Conservation (phyloP, 768 basidiomycete genomes). For the Chalciporus chontae region DNA sequence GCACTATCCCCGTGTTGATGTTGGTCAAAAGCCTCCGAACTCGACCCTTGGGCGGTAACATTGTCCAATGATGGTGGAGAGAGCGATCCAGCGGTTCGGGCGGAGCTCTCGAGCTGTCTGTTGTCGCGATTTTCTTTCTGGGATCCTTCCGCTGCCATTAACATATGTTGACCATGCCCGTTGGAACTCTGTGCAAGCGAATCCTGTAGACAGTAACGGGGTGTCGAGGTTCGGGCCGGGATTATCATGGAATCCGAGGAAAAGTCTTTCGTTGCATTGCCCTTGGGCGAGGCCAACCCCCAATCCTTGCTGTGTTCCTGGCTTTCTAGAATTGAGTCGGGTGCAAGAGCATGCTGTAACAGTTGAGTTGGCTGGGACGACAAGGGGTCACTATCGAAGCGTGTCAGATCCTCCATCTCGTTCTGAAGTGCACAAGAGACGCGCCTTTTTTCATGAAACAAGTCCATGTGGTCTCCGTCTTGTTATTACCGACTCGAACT, state of each 20-base stretch:
- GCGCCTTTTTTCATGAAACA: constrained; percentile 34
- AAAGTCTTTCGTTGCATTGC: constrained; percentile 32
- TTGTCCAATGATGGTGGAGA: constrained; percentile 26
- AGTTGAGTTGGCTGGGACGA: constrained; percentile 57
- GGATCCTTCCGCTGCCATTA: constrained; percentile 36
- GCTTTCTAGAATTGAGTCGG: constrained; percentile 8
- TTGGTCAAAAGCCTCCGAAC: constrained; percentile 23
- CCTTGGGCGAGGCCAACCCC: constrained; percentile 13
- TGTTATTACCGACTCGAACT: constrained; percentile 6
- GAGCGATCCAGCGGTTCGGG: constrained; percentile 14
- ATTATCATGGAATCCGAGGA: constrained; percentile 41
- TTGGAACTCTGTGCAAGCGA: constrained; percentile 7
- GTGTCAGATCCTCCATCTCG: constrained; percentile 12
- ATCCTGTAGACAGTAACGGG: constrained; percentile 48
- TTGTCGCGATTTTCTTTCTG: constrained; percentile 49
- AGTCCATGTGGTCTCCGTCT: constrained; percentile 32
- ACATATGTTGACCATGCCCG: constrained; percentile 17
- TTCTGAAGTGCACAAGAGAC: constrained; percentile 19
- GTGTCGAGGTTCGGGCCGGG: constrained; percentile 33
- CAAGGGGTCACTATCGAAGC: constrained; percentile 35
- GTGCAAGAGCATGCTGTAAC: constrained; percentile 42
- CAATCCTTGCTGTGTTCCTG: constrained; percentile 11
- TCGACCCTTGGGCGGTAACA: constrained; percentile 22
- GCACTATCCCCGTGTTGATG: constrained; percentile 18
- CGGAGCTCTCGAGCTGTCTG: constrained; percentile 12